Evolutionary conservation across 352 stramenopile species (phyloP).

Genomic region (Phytophthora foliorum): DNA sequence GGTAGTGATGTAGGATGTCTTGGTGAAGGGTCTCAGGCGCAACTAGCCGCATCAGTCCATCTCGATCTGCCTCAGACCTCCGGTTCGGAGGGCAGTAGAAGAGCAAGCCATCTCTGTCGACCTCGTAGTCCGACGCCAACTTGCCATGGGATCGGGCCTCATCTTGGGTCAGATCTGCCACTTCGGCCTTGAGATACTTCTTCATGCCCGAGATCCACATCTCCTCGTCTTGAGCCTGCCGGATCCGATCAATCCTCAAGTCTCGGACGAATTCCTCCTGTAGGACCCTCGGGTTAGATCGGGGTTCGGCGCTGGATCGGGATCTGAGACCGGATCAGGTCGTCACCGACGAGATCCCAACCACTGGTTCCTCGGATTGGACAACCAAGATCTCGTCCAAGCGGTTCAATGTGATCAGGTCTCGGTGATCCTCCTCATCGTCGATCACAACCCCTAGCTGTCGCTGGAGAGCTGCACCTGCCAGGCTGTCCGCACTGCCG

Average conservation of each 20-base stretch:
- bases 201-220: conserved; percentile 3
- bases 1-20: too few species aligned
- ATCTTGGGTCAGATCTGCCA: background rate
- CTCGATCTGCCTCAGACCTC: too few species aligned
- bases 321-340: background rate
- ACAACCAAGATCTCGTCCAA: conserved; percentile 2
- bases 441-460: background rate
- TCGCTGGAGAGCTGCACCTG: background rate
- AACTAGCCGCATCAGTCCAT: too few species aligned
- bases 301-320: too few species aligned
- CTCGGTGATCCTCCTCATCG: background rate
- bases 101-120: background rate
- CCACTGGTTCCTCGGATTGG: background rate
- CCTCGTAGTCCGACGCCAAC: background rate
- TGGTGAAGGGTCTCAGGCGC: too few species aligned
- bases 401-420: conserved; percentile 8
- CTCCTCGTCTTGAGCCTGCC: conserved; percentile 10
- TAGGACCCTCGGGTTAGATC: background rate
- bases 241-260: background rate
- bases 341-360: background rate
- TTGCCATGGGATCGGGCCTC: background rate
- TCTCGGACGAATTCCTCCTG: background rate
- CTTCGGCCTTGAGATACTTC: background rate
- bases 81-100: conserved; percentile 1
- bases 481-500: background rate